Evolutionary conservation across 495 filamentous ascomycete genomes (phyloP).

Genomic region (Penicillium subrubescens): DNA sequence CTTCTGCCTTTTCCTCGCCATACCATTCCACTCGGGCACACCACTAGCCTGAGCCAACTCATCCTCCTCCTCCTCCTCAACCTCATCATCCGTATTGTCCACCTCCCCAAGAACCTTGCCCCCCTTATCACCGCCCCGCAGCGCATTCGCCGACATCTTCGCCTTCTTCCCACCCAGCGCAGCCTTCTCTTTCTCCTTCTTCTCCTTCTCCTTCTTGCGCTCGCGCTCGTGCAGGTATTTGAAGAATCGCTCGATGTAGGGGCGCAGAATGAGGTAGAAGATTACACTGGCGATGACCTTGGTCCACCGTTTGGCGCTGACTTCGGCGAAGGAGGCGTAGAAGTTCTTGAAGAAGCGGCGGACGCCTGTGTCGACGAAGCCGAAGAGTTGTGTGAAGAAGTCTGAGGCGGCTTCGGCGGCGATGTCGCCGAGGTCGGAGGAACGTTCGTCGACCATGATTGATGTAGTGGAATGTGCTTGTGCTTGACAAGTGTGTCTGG

Average conservation of each 20-base stretch:
- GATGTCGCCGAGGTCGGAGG: conserved; percentile 26
- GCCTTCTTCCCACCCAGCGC: conserved; percentile 51
- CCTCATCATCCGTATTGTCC: conserved; percentile 52
- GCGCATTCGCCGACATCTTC: conserved; percentile 61
- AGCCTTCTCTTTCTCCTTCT: conserved; percentile 45
- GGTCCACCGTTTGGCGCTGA: conserved; percentile 60
- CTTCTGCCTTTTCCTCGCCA: conserved; percentile 64
- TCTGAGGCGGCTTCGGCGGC: conserved; percentile 36
- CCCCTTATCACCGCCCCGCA: conserved; percentile 57
- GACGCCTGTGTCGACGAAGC: conserved; percentile 25
- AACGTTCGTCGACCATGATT: conserved; percentile 27
- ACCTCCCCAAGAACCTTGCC: conserved; percentile 46
- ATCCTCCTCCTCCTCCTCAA: conserved; percentile 63
- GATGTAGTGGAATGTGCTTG: not conserved
- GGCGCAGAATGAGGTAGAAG: conserved; percentile 65
- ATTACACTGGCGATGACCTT: conserved; percentile 62
- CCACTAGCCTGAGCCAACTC: conserved; percentile 45
- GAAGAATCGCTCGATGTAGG: conserved; percentile 59
- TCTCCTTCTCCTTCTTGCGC: conserved; percentile 52
- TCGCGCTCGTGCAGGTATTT: conserved; percentile 59
- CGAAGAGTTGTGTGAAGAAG: conserved; percentile 41
- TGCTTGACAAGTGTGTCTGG: not conserved
- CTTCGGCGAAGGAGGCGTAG: conserved; percentile 52
- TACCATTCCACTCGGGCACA: conserved; percentile 52
- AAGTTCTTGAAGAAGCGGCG: conserved; percentile 56